Percentiles rank a stretch among this genome's conserved stretches.
These are phyloP conservation scores for Verruconis gallopava DNA, from an alignment of 2,329 filamentous ascomycete genomes.

Conservation along the genomic window DNA sequence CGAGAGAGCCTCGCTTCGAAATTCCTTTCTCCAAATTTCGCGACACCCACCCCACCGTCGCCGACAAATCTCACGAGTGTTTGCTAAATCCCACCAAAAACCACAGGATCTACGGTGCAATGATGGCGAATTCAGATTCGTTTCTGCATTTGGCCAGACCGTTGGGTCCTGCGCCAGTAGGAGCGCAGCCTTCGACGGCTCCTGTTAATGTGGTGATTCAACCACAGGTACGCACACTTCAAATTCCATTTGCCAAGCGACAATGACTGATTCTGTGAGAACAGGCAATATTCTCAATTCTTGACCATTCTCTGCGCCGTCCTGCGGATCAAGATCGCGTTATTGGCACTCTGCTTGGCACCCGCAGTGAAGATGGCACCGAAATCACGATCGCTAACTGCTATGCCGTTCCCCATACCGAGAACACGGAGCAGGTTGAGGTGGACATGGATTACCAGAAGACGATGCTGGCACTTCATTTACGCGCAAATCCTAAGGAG, in stretches of 20 bases:
- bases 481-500: constrained; percentile 89
- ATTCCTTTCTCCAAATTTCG: constrained; percentile 16
- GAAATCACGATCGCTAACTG: constrained; percentile 92
- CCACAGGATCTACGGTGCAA: constrained; percentile 24
- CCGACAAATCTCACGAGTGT: too few relatives aligned
- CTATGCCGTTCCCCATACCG: constrained; percentile 96
- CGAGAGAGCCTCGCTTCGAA: too few relatives aligned
- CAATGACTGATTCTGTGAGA: background rate
- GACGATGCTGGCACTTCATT: constrained; percentile 91
- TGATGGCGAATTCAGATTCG: constrained; percentile 70
- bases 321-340: constrained; percentile 89
- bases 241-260: constrained; percentile 8
- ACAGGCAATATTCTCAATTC: constrained; percentile 51
- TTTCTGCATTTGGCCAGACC: constrained; percentile 94
- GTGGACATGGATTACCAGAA: constrained; percentile 99
- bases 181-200: constrained; percentile 65
- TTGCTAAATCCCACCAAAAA: constrained; percentile 10
- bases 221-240: constrained; percentile 58
- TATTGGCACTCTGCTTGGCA: constrained; percentile 88
- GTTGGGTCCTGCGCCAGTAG: constrained; percentile 56
- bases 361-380: constrained; percentile 88
- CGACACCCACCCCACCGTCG: too few relatives aligned
- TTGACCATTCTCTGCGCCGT: constrained; percentile 86
- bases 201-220: constrained; percentile 91
- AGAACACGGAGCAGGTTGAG: constrained; percentile 97